These are phyloP conservation scores for Colletotrichum sp. DNA, from an alignment of 2,329 filamentous ascomycete genomes.

Conservation along the genomic window DNA sequence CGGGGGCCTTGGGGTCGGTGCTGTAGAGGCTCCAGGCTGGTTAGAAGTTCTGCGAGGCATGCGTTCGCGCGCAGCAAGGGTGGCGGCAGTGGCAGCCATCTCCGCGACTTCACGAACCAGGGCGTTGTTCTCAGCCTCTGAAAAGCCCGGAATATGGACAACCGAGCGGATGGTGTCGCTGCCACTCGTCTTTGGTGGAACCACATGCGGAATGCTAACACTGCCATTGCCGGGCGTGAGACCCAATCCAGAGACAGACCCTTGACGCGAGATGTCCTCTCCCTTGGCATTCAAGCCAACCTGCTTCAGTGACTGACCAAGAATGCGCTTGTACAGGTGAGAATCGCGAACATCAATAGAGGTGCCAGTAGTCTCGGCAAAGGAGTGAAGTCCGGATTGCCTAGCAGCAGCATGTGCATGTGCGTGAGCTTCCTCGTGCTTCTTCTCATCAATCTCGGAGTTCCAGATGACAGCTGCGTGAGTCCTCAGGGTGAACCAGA, in stretches of 20 bases:
- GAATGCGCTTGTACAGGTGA: constrained; percentile 88
- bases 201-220: constrained; percentile 68
- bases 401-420: constrained; percentile 33
- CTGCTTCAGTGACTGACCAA: constrained; percentile 88
- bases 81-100: constrained; percentile 89
- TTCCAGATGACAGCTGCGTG: constrained; percentile 98
- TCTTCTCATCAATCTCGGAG: constrained; percentile 80
- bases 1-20: constrained; percentile 48
- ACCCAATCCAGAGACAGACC: constrained; percentile 33
- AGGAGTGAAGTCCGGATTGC: constrained; percentile 39
- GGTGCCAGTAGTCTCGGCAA: constrained; percentile 54
- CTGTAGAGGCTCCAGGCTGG: constrained; percentile 28
- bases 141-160: constrained; percentile 71
- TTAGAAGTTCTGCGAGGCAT: constrained; percentile 43
- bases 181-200: constrained; percentile 70
- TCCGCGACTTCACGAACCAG: constrained; percentile 89
- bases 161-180: constrained; percentile 45
- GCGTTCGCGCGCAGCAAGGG: constrained; percentile 81
- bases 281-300: constrained; percentile 69
- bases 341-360: constrained; percentile 78
- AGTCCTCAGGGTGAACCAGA: constrained; percentile 94
- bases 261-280: constrained; percentile 47
- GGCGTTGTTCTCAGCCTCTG: constrained; percentile 80
- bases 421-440: constrained; percentile 56
- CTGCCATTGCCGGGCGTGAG: constrained; percentile 44